Evolutionary conservation across 768 basidiomycete species (phyloP).

Genomic region (Kwoniella sp.): DNA sequence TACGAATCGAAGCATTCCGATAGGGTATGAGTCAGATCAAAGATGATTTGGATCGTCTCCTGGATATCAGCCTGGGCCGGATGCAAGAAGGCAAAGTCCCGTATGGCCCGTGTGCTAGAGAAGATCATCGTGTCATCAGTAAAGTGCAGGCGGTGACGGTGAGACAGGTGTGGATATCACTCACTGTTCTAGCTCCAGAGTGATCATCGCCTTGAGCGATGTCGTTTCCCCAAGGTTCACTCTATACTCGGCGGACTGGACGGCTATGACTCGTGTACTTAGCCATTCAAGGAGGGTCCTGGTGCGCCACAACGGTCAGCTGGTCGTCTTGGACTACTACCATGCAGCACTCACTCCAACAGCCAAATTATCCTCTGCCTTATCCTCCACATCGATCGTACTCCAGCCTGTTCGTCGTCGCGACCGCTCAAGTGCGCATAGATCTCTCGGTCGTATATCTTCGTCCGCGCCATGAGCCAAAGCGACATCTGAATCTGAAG

Average conservation of each 20-base stretch:
- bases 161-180: conserved; percentile 1
- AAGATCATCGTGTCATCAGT: neutral
- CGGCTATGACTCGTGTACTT: conserved; percentile 24
- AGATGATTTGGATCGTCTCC: conserved; percentile 14
- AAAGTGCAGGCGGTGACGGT: neutral
- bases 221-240: conserved; percentile 14
- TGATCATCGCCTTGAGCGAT: conserved; percentile 30
- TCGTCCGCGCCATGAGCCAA: conserved; percentile 10
- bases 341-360: conserved; percentile 17
- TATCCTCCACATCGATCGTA: conserved; percentile 2
- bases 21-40: conserved; percentile 14
- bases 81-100: conserved; percentile 24
- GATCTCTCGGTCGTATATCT: neutral
- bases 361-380: conserved; percentile 23
- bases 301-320: neutral
- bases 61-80: conserved; percentile 18
- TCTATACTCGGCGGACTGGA: conserved; percentile 14
- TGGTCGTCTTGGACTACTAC: neutral
- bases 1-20: conserved; percentile 7
- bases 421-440: neutral
- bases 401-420: neutral
- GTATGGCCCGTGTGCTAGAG: conserved; percentile 17
- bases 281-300: conserved; percentile 28
- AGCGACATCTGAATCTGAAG: conserved; percentile 32
- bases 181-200: conserved; percentile 32